These are phyloP conservation scores for Phylloboletellus chloephorus DNA, from an alignment of 1,284 basidiomycete species.

Conservation along the genomic window DNA sequence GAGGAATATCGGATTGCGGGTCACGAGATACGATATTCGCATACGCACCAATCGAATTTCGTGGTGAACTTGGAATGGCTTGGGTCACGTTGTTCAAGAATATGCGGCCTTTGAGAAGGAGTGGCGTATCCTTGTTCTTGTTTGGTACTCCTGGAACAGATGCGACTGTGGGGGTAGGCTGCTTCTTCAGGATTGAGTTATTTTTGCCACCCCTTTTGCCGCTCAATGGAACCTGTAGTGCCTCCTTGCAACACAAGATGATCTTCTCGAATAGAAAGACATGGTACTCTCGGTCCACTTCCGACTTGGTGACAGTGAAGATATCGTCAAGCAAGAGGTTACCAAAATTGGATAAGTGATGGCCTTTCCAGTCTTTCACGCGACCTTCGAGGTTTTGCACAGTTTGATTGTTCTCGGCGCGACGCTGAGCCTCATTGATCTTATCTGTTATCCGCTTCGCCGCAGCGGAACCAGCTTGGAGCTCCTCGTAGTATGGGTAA, in stretches of 20 bases:
- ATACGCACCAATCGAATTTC: constrained; percentile 56
- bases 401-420: constrained; percentile 81
- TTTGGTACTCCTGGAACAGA: constrained; percentile 48
- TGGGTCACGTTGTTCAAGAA: constrained; percentile 95
- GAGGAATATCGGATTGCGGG: constrained; percentile 11
- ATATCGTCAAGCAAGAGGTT: constrained; percentile 90
- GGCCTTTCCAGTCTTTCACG: constrained; percentile 99
- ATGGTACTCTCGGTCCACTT: constrained; percentile 96
- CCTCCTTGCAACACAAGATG: constrained; percentile 96
- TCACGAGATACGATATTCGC: constrained; percentile 1
- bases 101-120: constrained; percentile 94
- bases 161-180: constrained; percentile 39
- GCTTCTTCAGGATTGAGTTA: constrained; percentile 75
- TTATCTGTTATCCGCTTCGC: constrained; percentile 93
- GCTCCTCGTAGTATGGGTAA: constrained; percentile 76
- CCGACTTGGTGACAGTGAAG: constrained; percentile 94
- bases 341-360: constrained; percentile 92
- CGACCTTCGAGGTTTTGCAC: constrained; percentile 86
- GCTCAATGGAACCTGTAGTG: constrained; percentile 44
- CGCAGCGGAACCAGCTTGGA: constrained; percentile 78
- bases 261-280: constrained; percentile 99
- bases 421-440: constrained; percentile 93
- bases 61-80: constrained; percentile 53
- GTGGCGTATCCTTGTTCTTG: constrained; percentile 71
- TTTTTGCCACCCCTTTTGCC: constrained; percentile 64